Percentiles rank a stretch among this genome's conserved stretches.
These are phyloP conservation scores for Xerocomus amazonicus DNA, from an alignment of 1,284 basidiomycete genomes.

Conservation along the genomic window DNA sequence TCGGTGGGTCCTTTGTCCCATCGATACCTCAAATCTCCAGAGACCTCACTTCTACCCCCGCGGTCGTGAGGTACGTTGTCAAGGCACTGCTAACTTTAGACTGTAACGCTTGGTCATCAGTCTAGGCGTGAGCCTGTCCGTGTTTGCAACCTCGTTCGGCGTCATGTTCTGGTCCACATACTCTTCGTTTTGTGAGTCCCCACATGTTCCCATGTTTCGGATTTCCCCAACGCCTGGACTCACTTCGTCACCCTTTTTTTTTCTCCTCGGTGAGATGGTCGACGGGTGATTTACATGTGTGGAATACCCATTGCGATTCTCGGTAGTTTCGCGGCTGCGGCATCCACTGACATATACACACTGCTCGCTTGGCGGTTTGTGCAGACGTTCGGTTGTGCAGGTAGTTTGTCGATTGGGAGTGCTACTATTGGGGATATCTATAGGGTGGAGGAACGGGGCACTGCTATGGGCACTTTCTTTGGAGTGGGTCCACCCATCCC, in stretches of 20 bases:
- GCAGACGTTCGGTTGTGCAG: conserved; percentile 43
- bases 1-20: conserved; percentile 44
- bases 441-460: conserved; percentile 42
- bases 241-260: background rate
- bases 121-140: conserved; percentile 27
- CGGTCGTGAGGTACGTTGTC: conserved; percentile 39
- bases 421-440: conserved; percentile 52
- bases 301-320: conserved; percentile 45
- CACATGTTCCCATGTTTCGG: background rate
- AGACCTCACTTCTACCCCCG: conserved; percentile 38
- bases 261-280: conserved; percentile 33
- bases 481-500: conserved; percentile 32
- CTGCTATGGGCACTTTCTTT: conserved; percentile 46
- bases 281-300: conserved; percentile 41
- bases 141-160: conserved; percentile 24
- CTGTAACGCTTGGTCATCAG: conserved; percentile 7
- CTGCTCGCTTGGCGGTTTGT: conserved; percentile 47
- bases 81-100: background rate
- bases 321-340: conserved; percentile 42
- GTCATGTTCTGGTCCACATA: conserved; percentile 28
- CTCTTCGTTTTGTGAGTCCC: conserved; percentile 14
- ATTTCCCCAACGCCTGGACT: background rate
- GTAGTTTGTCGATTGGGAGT: conserved; percentile 42
- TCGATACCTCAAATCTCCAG: conserved; percentile 43
- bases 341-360: conserved; percentile 31